Evolutionary conservation across 169 alveolate genomes (phyloP).

Genomic region (Perkinsus olseni): DNA sequence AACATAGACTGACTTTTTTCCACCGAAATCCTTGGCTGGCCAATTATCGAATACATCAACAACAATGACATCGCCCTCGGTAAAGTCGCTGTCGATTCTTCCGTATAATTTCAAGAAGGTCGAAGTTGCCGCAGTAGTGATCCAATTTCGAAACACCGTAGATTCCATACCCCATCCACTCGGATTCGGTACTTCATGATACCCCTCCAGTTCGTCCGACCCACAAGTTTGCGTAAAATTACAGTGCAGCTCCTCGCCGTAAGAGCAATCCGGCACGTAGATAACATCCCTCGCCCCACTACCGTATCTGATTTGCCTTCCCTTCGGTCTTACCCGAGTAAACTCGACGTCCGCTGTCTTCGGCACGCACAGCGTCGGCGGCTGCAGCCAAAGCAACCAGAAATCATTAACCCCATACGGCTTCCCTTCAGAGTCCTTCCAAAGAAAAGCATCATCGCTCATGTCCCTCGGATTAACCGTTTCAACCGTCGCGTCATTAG

Average conservation of each 20-base stretch:
- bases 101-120: neutral
- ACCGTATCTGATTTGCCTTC: neutral
- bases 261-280: neutral
- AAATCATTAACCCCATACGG: neutral
- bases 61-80: neutral
- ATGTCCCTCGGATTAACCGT: neutral
- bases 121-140: neutral
- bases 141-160: neutral
- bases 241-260: neutral
- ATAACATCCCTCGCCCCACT: neutral
- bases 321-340: neutral
- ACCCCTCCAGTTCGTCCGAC: neutral
- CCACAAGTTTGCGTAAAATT: neutral
- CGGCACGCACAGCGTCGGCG: neutral
- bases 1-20: neutral
- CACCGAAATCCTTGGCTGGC: neutral
- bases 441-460: neutral
- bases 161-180: neutral
- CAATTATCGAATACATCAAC: neutral
- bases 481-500: neutral
- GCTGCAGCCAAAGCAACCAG: neutral
- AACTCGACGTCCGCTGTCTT: neutral
- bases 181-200: neutral
- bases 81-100: neutral
- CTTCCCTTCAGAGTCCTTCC: neutral